Percentiles rank a stretch among this genome's conserved stretches.
Evolutionary conservation across 225 moss, liverwort and hornwort species (phyloP).

Genomic region (Pseudisothecium myosuroides): DNA sequence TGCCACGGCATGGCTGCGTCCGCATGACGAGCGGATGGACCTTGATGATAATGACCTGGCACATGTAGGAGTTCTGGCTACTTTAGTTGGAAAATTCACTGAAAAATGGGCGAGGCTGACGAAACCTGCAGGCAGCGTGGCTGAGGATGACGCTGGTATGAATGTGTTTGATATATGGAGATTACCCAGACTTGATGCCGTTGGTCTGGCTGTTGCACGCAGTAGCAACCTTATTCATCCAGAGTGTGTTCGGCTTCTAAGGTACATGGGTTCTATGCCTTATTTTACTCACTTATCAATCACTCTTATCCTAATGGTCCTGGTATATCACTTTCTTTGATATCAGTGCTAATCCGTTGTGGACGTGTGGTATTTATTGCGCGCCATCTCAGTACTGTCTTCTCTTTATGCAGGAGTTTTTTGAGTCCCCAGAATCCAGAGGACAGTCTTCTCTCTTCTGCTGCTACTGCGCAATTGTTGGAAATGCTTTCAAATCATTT

Average conservation of each 20-base stretch:
- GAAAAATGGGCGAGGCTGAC: constrained; percentile 23
- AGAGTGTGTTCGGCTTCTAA: constrained; percentile 57
- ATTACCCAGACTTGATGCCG: constrained; percentile 51
- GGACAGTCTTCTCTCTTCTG: constrained; percentile 37
- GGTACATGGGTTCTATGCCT: constrained; percentile 20
- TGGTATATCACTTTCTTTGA: not conserved
- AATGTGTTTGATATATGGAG: constrained; percentile 27
- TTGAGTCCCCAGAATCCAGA: constrained; percentile 40
- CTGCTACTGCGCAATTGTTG: constrained; percentile 42
- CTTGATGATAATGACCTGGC: constrained; percentile 20
- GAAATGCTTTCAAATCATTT: constrained; percentile 32
- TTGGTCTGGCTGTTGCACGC: constrained; percentile 43
- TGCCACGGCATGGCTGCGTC: constrained; percentile 42
- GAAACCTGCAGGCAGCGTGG: not conserved
- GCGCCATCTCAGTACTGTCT: not conserved
- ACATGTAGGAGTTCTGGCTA: constrained; percentile 56
- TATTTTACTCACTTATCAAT: not conserved
- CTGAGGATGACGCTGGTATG: not conserved
- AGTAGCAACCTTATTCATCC: constrained; percentile 43
- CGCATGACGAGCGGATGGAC: constrained; percentile 9
- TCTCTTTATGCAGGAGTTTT: constrained; percentile 43
- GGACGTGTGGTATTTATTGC: not conserved
- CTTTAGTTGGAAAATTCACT: constrained; percentile 52
- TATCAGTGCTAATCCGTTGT: not conserved
- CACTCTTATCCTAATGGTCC: not conserved